Percentiles rank a stretch among this genome's conserved stretches.
phyloP scores from a whole-genome alignment of 2,329 filamentous ascomycete genomes.

The Mycosphaerella arachidis region DNA sequence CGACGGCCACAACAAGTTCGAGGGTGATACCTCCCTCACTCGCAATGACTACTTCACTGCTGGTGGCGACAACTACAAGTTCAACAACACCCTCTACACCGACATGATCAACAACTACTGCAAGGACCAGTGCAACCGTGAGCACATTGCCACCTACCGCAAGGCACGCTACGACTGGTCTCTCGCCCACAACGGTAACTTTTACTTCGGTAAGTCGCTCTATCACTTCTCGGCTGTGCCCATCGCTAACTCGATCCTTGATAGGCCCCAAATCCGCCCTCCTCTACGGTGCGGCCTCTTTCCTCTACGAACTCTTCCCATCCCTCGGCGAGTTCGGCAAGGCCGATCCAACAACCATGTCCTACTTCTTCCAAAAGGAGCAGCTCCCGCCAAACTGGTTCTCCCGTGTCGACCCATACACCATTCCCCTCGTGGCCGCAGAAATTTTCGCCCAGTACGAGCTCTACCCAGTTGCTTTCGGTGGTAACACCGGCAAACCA shows the following conservation, averaged over 20 bases:
- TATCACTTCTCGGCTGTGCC: too few relatives aligned
- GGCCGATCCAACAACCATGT: slow-evolving; percentile 13
- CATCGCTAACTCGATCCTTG: too few relatives aligned
- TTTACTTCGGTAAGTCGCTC: slow-evolving; percentile 36
- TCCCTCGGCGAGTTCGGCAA: slow-evolving; percentile 16
- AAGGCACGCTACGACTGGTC: slow-evolving; percentile 41
- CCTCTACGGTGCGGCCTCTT: slow-evolving; percentile 41
- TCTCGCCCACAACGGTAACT: slow-evolving; percentile 37
- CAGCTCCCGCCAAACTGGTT: slow-evolving; percentile 36
- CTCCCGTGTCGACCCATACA: slow-evolving; percentile 33
- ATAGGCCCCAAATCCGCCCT: slow-evolving; percentile 30
- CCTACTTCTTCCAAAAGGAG: slow-evolving; percentile 41
- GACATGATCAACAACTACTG: slow-evolving; percentile 37
- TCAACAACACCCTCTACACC: slow-evolving; percentile 41
- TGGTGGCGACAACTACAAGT: slow-evolving; percentile 37
- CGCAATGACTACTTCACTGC: slow-evolving; percentile 39
- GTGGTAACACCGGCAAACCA: slow-evolving; percentile 16
- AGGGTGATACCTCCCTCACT: slow-evolving; percentile 40
- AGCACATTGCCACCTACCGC: slow-evolving; percentile 38
- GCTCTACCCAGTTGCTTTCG: slow-evolving; percentile 41
- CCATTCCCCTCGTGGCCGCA: slow-evolving; percentile 32
- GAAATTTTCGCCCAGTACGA: slow-evolving; percentile 42
- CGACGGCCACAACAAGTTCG: slow-evolving; percentile 45
- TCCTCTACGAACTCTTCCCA: slow-evolving; percentile 43
- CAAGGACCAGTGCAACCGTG: slow-evolving; percentile 33